phyloP scores from a whole-genome alignment of 1,284 basidiomycete genomes.

The Paramarasmius palmivorus region DNA sequence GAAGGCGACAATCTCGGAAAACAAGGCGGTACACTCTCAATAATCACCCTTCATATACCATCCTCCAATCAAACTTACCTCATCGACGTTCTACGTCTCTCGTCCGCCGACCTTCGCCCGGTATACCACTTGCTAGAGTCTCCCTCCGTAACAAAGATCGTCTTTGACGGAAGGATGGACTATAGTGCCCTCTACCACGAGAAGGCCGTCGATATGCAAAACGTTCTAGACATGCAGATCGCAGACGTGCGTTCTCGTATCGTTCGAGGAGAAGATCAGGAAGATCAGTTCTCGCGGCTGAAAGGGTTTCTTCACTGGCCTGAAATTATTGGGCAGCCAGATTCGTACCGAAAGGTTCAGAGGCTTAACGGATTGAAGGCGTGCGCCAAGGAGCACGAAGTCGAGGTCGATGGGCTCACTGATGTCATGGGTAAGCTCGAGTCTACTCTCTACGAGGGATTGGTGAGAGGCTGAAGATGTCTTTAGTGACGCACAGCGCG shows the following conservation, averaged over 20 bases:
- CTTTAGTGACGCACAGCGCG: not conserved
- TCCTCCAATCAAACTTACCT: conserved; percentile 1
- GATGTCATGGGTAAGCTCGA: not conserved
- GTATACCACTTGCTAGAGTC: conserved; percentile 18
- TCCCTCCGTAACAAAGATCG: conserved; percentile 14
- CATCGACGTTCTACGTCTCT: conserved; percentile 1
- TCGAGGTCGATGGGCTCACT: not conserved
- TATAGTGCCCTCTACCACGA: conserved; percentile 19
- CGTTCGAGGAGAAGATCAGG: conserved; percentile 12
- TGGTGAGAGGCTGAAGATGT: not conserved
- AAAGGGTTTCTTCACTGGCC: not conserved
- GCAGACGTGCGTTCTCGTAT: conserved; percentile 18
- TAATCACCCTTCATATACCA: not conserved
- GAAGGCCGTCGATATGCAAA: conserved; percentile 12
- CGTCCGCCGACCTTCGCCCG: conserved; percentile 1
- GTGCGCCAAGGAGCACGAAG: too few species aligned
- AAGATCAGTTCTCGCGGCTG: conserved; percentile 11
- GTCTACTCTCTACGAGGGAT: not conserved
- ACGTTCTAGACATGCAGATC: conserved; percentile 22
- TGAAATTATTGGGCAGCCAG: too few species aligned
- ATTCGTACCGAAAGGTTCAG: too few species aligned
- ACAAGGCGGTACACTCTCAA: not conserved
- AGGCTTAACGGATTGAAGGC: too few species aligned
- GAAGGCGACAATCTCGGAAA: not conserved
- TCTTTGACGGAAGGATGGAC: conserved; percentile 24